Evolutionary conservation across 1,139 yeast species (phyloP).

Genomic region (Kodamaea alishanica): DNA sequence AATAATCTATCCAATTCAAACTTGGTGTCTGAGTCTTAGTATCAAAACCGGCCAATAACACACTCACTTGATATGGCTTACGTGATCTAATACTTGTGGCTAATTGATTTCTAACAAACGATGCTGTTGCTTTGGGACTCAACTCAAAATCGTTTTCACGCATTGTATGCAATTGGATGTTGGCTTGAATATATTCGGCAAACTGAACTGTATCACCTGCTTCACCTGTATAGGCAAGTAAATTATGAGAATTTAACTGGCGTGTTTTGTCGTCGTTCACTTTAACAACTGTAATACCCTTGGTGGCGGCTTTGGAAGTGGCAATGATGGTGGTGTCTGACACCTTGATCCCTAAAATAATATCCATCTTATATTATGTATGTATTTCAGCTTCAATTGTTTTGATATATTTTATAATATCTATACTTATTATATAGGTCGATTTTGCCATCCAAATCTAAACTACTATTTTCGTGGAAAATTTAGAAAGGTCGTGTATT

Average conservation of each 20-base stretch:
- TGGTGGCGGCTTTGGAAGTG: slow-evolving; percentile 88
- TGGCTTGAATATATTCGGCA: slow-evolving; percentile 91
- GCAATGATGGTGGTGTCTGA: slow-evolving; percentile 80
- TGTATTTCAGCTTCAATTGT: not conserved
- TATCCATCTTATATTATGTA: slow-evolving; percentile 60
- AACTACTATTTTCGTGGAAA: not conserved
- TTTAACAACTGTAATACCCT: slow-evolving; percentile 89
- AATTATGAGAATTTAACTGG: slow-evolving; percentile 66
- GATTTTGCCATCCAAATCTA: slow-evolving; percentile 9
- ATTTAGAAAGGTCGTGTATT: slow-evolving; percentile 2
- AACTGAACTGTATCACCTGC: slow-evolving; percentile 97
- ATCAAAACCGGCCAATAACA: slow-evolving; percentile 83
- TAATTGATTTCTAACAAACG: slow-evolving; percentile 82
- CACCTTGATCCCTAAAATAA: slow-evolving; percentile 80
- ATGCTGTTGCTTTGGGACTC: slow-evolving; percentile 80
- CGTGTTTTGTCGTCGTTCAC: slow-evolving; percentile 87
- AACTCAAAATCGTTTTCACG: slow-evolving; percentile 77
- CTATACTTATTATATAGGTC: not conserved
- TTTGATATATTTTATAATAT: slow-evolving; percentile 1
- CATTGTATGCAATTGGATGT: slow-evolving; percentile 82
- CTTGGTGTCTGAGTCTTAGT: slow-evolving; percentile 58
- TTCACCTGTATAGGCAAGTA: slow-evolving; percentile 92
- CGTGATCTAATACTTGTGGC: slow-evolving; percentile 83
- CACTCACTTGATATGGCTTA: slow-evolving; percentile 93
- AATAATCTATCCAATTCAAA: slow-evolving; percentile 87